Percentiles rank a stretch among this genome's conserved stretches.
Conservation (phyloP, 768 basidiomycete genomes). For the Mycena sanguinolenta region DNA sequence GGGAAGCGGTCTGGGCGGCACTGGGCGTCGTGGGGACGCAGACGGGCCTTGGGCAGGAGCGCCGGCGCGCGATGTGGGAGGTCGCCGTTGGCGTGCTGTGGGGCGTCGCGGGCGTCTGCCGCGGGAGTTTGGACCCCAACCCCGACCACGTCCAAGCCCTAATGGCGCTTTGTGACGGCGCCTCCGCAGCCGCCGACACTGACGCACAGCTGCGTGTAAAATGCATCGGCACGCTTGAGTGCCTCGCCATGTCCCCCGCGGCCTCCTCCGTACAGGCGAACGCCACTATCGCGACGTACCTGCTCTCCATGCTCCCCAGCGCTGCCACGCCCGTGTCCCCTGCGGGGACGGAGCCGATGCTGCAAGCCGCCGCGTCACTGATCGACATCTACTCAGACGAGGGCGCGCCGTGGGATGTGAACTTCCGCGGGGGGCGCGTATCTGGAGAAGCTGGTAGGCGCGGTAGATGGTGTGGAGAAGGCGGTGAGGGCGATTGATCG, state of each 20-base stretch:
- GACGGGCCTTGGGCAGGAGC: conserved; percentile 72
- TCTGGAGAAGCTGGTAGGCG: conserved; percentile 66
- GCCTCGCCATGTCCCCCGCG: conserved; percentile 63
- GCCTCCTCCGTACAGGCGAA: conserved; percentile 76
- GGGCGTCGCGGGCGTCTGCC: conserved; percentile 87
- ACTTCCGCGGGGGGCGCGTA: conserved; percentile 78
- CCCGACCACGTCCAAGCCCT: conserved; percentile 74
- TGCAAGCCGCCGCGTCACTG: conserved; percentile 85
- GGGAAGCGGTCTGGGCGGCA: conserved; percentile 76
- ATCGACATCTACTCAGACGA: conserved; percentile 97
- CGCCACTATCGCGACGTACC: conserved; percentile 75
- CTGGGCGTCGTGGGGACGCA: conserved; percentile 72
- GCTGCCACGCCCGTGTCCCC: conserved; percentile 51
- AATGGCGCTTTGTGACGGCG: conserved; percentile 70
- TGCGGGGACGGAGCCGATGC: conserved; percentile 73
- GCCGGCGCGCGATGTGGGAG: conserved; percentile 82
- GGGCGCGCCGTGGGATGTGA: conserved; percentile 79
- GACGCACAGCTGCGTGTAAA: conserved; percentile 75
- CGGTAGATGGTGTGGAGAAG: conserved; percentile 73
- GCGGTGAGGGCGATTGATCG: conserved; percentile 76
- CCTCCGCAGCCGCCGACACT: conserved; percentile 47
- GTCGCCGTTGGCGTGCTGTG: conserved; percentile 86
- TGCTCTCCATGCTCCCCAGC: conserved; percentile 74
- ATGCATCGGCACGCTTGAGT: conserved; percentile 89
- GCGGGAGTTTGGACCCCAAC: conserved; percentile 69